Conservation (phyloP, 495 filamentous ascomycete genomes). For the Tuber borchii region DNA sequence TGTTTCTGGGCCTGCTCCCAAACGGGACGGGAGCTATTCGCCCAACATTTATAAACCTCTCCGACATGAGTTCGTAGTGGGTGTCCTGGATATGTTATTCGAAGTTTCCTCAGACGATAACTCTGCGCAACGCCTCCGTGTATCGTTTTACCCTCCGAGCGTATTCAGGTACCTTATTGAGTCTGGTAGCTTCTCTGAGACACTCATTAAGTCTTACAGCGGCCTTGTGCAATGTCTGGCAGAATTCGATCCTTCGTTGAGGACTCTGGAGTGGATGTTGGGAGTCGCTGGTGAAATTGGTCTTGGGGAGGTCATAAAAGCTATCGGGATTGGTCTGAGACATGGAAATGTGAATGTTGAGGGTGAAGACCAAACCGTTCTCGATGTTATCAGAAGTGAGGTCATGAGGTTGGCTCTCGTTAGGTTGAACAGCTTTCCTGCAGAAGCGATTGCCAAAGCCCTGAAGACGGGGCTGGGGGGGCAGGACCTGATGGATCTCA, state of each 20-base stretch:
- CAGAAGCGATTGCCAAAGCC: slow-evolving; percentile 15
- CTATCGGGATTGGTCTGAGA: slow-evolving; percentile 16
- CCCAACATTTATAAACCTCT: slow-evolving; percentile 19
- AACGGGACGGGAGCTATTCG: neutral
- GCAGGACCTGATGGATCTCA: slow-evolving; percentile 23
- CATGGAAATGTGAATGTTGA: neutral
- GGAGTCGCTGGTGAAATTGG: slow-evolving; percentile 15
- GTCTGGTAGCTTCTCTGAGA: slow-evolving; percentile 36
- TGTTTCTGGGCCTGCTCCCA: neutral
- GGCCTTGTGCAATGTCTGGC: slow-evolving; percentile 28
- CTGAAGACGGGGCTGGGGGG: slow-evolving; percentile 27
- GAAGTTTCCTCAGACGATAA: slow-evolving; percentile 9
- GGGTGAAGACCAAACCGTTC: slow-evolving; percentile 19
- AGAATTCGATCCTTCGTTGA: slow-evolving; percentile 30
- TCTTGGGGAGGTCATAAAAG: slow-evolving; percentile 26
- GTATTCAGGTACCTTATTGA: slow-evolving; percentile 38
- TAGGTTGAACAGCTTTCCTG: slow-evolving; percentile 31
- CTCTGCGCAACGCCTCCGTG: slow-evolving; percentile 11
- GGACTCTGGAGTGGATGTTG: slow-evolving; percentile 35
- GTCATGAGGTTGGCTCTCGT: slow-evolving; percentile 32
- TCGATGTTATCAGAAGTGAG: slow-evolving; percentile 32
- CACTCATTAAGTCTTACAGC: slow-evolving; percentile 18
- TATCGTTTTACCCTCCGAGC: slow-evolving; percentile 35
- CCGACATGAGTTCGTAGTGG: slow-evolving; percentile 27
- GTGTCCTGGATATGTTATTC: slow-evolving; percentile 33